Evolutionary conservation across 108 stramenopile genomes (phyloP).

Genomic region (Hondaea fermentalgiana): DNA sequence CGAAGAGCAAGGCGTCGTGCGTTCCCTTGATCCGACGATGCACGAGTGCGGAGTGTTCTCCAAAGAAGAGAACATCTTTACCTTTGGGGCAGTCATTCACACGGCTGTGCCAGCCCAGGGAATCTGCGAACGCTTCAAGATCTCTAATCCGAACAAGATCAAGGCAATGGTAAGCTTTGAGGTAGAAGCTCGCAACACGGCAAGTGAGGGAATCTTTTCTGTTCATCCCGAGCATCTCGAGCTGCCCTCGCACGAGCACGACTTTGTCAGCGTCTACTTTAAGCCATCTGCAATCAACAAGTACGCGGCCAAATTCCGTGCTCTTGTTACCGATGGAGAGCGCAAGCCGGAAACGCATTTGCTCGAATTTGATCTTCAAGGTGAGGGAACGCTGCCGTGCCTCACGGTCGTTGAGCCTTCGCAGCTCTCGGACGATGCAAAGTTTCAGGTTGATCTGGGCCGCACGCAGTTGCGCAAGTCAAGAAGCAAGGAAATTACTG

Average conservation of each 20-base stretch:
- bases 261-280: conserved; percentile 52
- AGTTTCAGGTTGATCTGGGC: conserved; percentile 35
- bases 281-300: conserved; percentile 43
- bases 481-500: conserved; percentile 17
- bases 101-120: conserved; percentile 12
- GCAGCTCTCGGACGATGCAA: conserved; percentile 21
- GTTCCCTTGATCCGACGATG: neutral
- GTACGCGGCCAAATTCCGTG: conserved; percentile 41
- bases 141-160: conserved; percentile 51
- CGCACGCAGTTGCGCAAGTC: conserved; percentile 20
- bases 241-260: conserved; percentile 54
- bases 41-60: conserved; percentile 21
- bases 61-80: conserved; percentile 33
- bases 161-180: conserved; percentile 38
- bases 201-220: conserved; percentile 25
- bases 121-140: conserved; percentile 46
- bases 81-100: conserved; percentile 35
- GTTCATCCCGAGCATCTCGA: conserved; percentile 47
- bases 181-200: neutral
- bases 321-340: conserved; percentile 34
- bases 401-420: conserved; percentile 43
- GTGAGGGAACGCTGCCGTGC: conserved; percentile 49
- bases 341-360: neutral
- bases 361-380: conserved; percentile 42
- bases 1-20: conserved; percentile 52